Base-by-base conservation (phyloP, 2,329 filamentous ascomycete genomes). In the Aureobasidium sp. region DNA sequence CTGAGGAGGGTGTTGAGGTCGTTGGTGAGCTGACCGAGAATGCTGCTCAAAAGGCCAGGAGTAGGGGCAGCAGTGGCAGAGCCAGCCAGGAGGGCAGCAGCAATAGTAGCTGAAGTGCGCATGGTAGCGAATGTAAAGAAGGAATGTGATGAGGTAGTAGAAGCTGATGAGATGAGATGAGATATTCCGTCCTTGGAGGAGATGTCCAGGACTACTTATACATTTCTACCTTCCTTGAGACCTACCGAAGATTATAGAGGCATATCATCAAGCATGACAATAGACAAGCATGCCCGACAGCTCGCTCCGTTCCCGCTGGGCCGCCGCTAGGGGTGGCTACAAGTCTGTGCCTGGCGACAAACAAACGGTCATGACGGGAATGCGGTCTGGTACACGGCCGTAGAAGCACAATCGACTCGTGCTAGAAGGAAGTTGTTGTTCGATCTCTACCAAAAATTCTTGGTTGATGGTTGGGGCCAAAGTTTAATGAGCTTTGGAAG, bases 1-100 rank as follows among this genome's bases (percentile, higher is more conserved):
- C 21, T 13, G 49, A 63, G 45, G 14, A 63, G 62, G 2, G 39
- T 34, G 62, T 61, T 61, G n/a, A 63, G 29, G 36, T 61, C 59
- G 21, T 54, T 61, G 49, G 59, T 61, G 49, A 61, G 10, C 5
- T 32, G 21, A 47, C 59, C 59, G 8, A 61, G 21, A 25, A 61
- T 61, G 27, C 34, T 50, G 39, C 48, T 53, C 27, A 61, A 16
- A 27, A 61, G 59, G 14, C 34, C 11, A 25, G 59, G 59, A n/a
- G 59, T 61, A 36, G 59, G 59, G 3, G 59, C 49, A 25, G 59
- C 59, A 21, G 48, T 47, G 32, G 49, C 59, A 45, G 34, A 36
- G 36, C 59, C 41, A 37, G 59, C 49, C 39, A 61, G 14, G 29
- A 54, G 7, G 21, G 49, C 30, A 32, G 59, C 59, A 45, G 49